A percentile compares a stretch with the other conserved stretches of the same genome.
Evolutionary conservation across 148 eudicot species (phyloP).

Genomic region (Drosera capensis): DNA sequence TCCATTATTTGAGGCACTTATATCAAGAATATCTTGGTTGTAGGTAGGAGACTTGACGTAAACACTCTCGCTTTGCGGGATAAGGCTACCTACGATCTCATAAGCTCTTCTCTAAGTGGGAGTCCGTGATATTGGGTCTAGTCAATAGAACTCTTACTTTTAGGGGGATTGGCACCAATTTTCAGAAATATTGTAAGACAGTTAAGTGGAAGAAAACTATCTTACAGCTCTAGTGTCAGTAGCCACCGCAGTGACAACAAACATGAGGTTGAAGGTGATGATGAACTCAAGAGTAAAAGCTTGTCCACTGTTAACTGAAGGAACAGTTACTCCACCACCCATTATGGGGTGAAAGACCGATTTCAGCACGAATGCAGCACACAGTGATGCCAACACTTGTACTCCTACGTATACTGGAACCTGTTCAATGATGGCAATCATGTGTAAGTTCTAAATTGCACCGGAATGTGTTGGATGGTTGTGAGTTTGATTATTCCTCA

Average conservation of each 20-base stretch:
- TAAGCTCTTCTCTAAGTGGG: too few species aligned
- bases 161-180: neutral
- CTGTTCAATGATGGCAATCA: neutral
- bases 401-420: too few species aligned
- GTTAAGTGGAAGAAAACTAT: neutral
- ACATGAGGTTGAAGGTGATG: slow-evolving; percentile 25
- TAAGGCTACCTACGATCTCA: too few species aligned
- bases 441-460: neutral
- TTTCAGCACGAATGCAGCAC: slow-evolving; percentile 21
- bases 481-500: too few species aligned
- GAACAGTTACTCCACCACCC: slow-evolving; percentile 21
- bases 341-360: slow-evolving; percentile 19
- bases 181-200: neutral
- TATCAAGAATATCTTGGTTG: too few species aligned
- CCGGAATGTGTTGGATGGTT: too few species aligned
- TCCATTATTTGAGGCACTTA: too few species aligned
- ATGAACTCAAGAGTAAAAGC: slow-evolving; percentile 22
- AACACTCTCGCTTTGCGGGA: too few species aligned
- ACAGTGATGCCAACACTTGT: slow-evolving; percentile 4
- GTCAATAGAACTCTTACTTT: neutral
- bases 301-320: slow-evolving; percentile 14
- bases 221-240: slow-evolving; percentile 24
- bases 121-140: too few species aligned
- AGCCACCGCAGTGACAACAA: slow-evolving; percentile 31
- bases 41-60: too few species aligned